Evolutionary conservation across 2,329 filamentous ascomycete genomes (phyloP), one percentile per base, ranked within the genome.

Genomic region (Nannizziopsis barbatae): DNA sequence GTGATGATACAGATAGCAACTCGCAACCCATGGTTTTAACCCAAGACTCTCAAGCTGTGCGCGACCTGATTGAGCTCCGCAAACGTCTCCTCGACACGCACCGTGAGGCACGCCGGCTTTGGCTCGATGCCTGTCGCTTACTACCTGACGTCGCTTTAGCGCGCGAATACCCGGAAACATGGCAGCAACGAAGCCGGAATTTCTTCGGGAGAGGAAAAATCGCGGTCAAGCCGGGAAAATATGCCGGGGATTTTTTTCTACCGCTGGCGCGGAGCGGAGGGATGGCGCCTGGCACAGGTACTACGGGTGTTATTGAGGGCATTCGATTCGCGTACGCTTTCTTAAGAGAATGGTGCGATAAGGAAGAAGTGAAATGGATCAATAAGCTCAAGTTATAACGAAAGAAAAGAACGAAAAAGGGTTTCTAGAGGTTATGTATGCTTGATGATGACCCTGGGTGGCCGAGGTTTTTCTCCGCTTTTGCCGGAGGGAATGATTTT

Each of bases 301-400:
- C 64, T 9, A 64, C 64, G 11, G 65, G 62, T 1, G 64, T 66
- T 9, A 60, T 70, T 15, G 71, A 75, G 52, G 67, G 67, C 8
- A 66, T 71, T 8, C 62, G 66, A 3, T 72, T 73, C 54, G 67
- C 66, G 7, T 62, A 63, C 53, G 58, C 59, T n/a, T 60, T 73
- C 37, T 54, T 76, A 51, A 61, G 60, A 14, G 69, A 73, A 50
- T 75, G 70, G 68, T 68, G 67, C 41, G 58, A 60, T 45, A 70
- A 65, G 47, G 69, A 75, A 59, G 64, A 62, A 11, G 59, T 74
- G 12, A 62, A 67, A 8, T 73, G 68, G 69, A 62, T 62, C 50
- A 62, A 63, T 39, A 64, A 63, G 40, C 59, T 71, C 46, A 61
- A 58, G 51, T 56, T 71, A 55, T 71, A 58, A 63, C n/a, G 14